These are phyloP conservation scores for Umbilicaria muhlenbergii DNA, from an alignment of 495 filamentous ascomycete species.

Conservation along the genomic window DNA sequence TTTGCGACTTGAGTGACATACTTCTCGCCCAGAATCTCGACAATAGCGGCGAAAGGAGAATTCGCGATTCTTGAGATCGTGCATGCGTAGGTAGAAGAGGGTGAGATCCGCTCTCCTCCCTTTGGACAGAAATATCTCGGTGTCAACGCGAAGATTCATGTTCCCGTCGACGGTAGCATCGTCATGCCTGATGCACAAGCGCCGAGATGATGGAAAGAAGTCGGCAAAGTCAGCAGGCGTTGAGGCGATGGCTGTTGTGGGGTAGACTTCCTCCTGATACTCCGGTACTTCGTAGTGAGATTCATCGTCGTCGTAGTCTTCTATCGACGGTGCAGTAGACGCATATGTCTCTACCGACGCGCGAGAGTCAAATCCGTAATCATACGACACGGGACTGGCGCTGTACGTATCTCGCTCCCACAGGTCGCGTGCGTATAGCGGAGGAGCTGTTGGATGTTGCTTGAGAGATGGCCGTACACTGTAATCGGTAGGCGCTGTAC, in stretches of 20 bases:
- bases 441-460: slow-evolving; percentile 5
- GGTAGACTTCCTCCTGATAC: slow-evolving; percentile 41
- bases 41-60: slow-evolving; percentile 89
- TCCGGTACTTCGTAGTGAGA: slow-evolving; percentile 43
- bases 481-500: slow-evolving; percentile 52
- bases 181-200: slow-evolving; percentile 76
- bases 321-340: slow-evolving; percentile 51
- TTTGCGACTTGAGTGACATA: slow-evolving; percentile 73
- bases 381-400: slow-evolving; percentile 28
- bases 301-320: slow-evolving; percentile 41
- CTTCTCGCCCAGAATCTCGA: slow-evolving; percentile 82
- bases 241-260: slow-evolving; percentile 51
- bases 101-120: slow-evolving; percentile 52
- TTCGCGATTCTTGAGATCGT: slow-evolving; percentile 71
- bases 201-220: slow-evolving; percentile 71
- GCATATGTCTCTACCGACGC: slow-evolving; percentile 67
- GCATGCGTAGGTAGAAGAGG: slow-evolving; percentile 91
- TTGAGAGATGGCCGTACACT: slow-evolving; percentile 38
- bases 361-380: slow-evolving; percentile 31
- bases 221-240: slow-evolving; percentile 72
- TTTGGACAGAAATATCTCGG: slow-evolving; percentile 41
- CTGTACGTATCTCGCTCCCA: slow-evolving; percentile 25
- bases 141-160: slow-evolving; percentile 92
- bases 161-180: slow-evolving; percentile 86
- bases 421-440: slow-evolving; percentile 10